Percentiles rank a stretch among this genome's conserved stretches.
phyloP scores from a whole-genome alignment of 441 rosid genomes.

The Eutrema salsugineum region DNA sequence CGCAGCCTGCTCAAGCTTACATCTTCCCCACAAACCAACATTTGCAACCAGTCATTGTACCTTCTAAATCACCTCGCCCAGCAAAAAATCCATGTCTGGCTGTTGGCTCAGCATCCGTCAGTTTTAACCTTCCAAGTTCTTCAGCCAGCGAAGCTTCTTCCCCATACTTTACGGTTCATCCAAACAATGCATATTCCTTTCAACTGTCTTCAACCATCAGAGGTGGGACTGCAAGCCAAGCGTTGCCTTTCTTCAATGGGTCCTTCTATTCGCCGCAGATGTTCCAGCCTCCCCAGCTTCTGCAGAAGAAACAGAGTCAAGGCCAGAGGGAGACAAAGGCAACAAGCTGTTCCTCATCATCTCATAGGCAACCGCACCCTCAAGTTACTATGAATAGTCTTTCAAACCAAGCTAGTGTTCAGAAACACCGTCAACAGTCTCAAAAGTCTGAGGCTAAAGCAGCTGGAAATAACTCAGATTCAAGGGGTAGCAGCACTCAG shows the following conservation, averaged over 20 bases:
- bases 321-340: slow-evolving; percentile 31
- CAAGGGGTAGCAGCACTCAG: slow-evolving; percentile 20
- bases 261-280: slow-evolving; percentile 41
- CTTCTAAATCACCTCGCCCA: slow-evolving; percentile 33
- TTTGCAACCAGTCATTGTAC: slow-evolving; percentile 29
- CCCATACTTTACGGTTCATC: slow-evolving; percentile 39
- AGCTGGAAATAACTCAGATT: slow-evolving; percentile 30
- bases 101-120: slow-evolving; percentile 33
- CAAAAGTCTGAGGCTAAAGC: slow-evolving; percentile 36
- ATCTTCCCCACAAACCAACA: slow-evolving; percentile 40
- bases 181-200: slow-evolving; percentile 41
- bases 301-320: slow-evolving; percentile 29
- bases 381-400: slow-evolving; percentile 27
- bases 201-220: slow-evolving; percentile 37
- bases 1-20: slow-evolving; percentile 43
- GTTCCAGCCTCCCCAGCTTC: slow-evolving; percentile 38
- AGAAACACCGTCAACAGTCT: slow-evolving; percentile 32
- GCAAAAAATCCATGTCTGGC: slow-evolving; percentile 29
- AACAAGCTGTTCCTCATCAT: slow-evolving; percentile 37
- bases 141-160: slow-evolving; percentile 33
- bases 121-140: slow-evolving; percentile 40
- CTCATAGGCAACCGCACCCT: slow-evolving; percentile 35
- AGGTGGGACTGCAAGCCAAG: slow-evolving; percentile 37
- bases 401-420: slow-evolving; percentile 29
- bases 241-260: slow-evolving; percentile 42